Percentiles rank a stretch among this genome's conserved stretches.
Conservation (phyloP, 805 yeast genomes). For the Wickerhamiella bombiphila region DNA sequence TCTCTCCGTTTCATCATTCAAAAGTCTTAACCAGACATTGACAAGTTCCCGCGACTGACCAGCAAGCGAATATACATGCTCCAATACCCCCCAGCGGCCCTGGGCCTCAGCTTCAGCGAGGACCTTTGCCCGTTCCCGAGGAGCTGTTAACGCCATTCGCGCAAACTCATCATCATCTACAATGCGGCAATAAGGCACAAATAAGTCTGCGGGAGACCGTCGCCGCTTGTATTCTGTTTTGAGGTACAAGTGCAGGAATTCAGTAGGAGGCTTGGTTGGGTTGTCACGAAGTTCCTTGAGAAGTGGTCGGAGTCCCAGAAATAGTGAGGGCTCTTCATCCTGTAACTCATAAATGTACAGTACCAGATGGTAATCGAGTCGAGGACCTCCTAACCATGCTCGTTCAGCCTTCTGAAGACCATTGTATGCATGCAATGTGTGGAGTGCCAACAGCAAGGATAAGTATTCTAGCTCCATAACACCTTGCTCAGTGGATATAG, state of each 20-base stretch:
- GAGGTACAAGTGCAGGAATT: slow-evolving; percentile 7
- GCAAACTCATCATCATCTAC: slow-evolving; percentile 7
- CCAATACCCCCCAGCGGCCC: slow-evolving; percentile 6
- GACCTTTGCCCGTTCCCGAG: slow-evolving; percentile 3
- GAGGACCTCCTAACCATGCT: slow-evolving; percentile 25
- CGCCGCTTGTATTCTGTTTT: slow-evolving; percentile 6
- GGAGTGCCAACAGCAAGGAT: slow-evolving; percentile 25
- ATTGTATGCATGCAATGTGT: slow-evolving; percentile 16
- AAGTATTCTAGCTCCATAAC: slow-evolving; percentile 28
- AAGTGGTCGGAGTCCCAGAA: slow-evolving; percentile 19
- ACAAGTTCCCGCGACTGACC: slow-evolving; percentile 7
- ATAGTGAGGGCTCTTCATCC: slow-evolving; percentile 19
- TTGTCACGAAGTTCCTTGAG: slow-evolving; percentile 6
- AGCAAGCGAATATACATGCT: slow-evolving; percentile 9
- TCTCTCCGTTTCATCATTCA: slow-evolving; percentile 2
- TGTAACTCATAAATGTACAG: slow-evolving; percentile 18
- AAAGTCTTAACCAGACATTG: slow-evolving; percentile 16
- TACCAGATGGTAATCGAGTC: slow-evolving; percentile 24
- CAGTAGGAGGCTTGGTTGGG: background rate
- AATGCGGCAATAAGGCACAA: slow-evolving; percentile 3
- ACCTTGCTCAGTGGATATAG: slow-evolving; percentile 25
- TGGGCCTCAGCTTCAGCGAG: slow-evolving; percentile 1
- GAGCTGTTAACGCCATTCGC: slow-evolving; percentile 6
- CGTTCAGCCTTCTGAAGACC: slow-evolving; percentile 18
- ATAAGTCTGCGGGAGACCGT: slow-evolving; percentile 3